These are phyloP conservation scores for Tausonia pullulans DNA, from an alignment of 1,284 basidiomycete species.

Conservation along the genomic window DNA sequence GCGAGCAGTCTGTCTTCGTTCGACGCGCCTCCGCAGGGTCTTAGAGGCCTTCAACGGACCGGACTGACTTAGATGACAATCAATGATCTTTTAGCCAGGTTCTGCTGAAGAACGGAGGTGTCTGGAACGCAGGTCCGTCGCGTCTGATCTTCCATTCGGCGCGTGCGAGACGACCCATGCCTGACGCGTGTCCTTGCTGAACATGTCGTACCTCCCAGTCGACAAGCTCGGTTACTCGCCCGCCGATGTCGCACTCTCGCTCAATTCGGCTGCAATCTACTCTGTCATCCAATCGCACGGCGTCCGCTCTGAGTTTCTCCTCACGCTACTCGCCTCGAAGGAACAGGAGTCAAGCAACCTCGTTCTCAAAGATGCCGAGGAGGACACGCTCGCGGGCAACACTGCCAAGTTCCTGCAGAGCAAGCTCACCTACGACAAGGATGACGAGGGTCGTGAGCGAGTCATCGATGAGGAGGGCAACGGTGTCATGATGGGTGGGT, in stretches of 20 bases:
- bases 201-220: slow-evolving; percentile 37
- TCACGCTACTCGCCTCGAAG: slow-evolving; percentile 10
- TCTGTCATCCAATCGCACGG: slow-evolving; percentile 70
- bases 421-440: slow-evolving; percentile 56
- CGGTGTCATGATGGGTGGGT: slow-evolving; percentile 96
- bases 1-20: too few species aligned
- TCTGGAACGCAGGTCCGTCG: slow-evolving; percentile 75
- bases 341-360: slow-evolving; percentile 21
- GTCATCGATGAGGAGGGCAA: slow-evolving; percentile 48
- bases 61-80: too few species aligned
- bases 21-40: too few species aligned
- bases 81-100: slow-evolving; percentile 28
- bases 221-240: slow-evolving; percentile 69
- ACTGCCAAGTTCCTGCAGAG: slow-evolving; percentile 65
- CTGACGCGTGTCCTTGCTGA: too few species aligned
- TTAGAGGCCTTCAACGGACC: too few species aligned
- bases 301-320: slow-evolving; percentile 49
- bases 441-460: slow-evolving; percentile 62
- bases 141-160: too few species aligned
- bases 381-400: slow-evolving; percentile 59
- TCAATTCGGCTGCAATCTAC: slow-evolving; percentile 66
- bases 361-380: slow-evolving; percentile 37
- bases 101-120: slow-evolving; percentile 67
- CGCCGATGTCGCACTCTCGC: slow-evolving; percentile 74
- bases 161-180: too few species aligned